These are phyloP conservation scores for Cystobasidium pallidum DNA, from an alignment of 1,284 basidiomycete genomes.

Conservation along the genomic window DNA sequence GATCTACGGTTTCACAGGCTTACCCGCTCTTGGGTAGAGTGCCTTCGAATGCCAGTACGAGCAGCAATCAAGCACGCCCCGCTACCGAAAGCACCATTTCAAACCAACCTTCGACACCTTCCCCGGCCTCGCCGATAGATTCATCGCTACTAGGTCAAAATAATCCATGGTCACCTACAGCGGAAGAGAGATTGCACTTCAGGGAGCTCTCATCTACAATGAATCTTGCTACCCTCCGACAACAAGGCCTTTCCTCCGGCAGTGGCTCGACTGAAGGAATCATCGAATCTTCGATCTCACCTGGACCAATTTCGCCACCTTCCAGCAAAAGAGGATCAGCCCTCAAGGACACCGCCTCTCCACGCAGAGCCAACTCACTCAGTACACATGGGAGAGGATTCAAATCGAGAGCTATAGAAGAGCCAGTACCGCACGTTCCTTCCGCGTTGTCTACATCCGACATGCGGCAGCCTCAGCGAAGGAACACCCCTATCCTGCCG, in stretches of 20 bases:
- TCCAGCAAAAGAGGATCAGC: slow-evolving; percentile 8
- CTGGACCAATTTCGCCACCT: slow-evolving; percentile 10
- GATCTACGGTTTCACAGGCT: neutral
- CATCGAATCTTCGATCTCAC: neutral
- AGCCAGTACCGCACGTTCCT: neutral
- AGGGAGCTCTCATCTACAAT: slow-evolving; percentile 14
- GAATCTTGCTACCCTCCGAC: slow-evolving; percentile 5
- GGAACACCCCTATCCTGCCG: slow-evolving; percentile 31
- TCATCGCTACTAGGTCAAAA: slow-evolving; percentile 16
- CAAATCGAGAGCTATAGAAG: neutral
- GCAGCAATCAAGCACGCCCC: neutral
- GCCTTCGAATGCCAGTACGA: slow-evolving; percentile 18
- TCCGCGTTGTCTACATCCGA: neutral
- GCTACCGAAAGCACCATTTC: neutral
- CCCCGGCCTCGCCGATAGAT: slow-evolving; percentile 37
- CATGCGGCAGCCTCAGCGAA: slow-evolving; percentile 11
- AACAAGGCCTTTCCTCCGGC: neutral
- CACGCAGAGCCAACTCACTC: slow-evolving; percentile 12
- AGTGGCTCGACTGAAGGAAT: neutral
- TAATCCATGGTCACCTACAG: slow-evolving; percentile 39
- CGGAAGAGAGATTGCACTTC: slow-evolving; percentile 33
- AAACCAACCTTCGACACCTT: slow-evolving; percentile 12
- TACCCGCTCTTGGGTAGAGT: neutral
- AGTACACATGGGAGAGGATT: neutral
- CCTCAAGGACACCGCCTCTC: neutral